A percentile compares a stretch with the other conserved stretches of the same genome.
Evolutionary conservation across 1,284 basidiomycete genomes (phyloP).

Genomic region (Sporisorium graminicola): DNA sequence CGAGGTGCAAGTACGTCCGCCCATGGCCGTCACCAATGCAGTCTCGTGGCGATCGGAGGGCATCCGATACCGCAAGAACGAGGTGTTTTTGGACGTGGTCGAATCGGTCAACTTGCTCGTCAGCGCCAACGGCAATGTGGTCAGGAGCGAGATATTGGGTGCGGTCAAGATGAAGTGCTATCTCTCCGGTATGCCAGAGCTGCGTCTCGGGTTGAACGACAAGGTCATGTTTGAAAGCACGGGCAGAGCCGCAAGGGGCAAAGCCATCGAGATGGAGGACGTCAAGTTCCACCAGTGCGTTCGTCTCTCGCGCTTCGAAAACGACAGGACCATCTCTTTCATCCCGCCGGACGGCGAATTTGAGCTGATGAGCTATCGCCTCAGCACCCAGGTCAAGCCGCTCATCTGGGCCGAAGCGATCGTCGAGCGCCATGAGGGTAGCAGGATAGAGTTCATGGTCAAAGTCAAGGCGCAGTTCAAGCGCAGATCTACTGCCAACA

Average conservation of each 20-base stretch:
- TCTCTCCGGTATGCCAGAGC: slow-evolving; percentile 97
- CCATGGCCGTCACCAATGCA: slow-evolving; percentile 97
- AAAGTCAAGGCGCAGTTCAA: slow-evolving; percentile 99
- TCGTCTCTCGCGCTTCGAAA: slow-evolving; percentile 97
- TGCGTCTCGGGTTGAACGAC: slow-evolving; percentile 95
- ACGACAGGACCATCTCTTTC: slow-evolving; percentile 98
- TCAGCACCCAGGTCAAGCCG: slow-evolving; percentile 96
- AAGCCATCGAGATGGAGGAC: slow-evolving; percentile 99
- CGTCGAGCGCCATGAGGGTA: slow-evolving; percentile 93
- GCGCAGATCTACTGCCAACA: slow-evolving; percentile 93
- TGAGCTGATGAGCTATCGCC: slow-evolving; percentile 96
- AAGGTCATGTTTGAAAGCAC: slow-evolving; percentile 99
- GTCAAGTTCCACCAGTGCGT: slow-evolving; percentile 99
- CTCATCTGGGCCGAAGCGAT: slow-evolving; percentile 98
- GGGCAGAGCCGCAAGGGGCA: slow-evolving; percentile 92
- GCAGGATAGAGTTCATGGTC: slow-evolving; percentile 96
- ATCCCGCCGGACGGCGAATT: slow-evolving; percentile 99
- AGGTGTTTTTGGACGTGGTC: slow-evolving; percentile 98
- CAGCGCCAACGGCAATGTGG: slow-evolving; percentile 95
- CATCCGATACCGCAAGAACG: slow-evolving; percentile 97
- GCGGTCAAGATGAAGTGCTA: slow-evolving; percentile 99
- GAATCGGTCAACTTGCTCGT: slow-evolving; percentile 97
- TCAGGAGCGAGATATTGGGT: slow-evolving; percentile 95
- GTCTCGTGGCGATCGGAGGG: slow-evolving; percentile 99
- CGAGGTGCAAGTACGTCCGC: slow-evolving; percentile 93